Evolutionary conservation across 163 green algal genomes (phyloP).

Genomic region (Volvox carteri): DNA sequence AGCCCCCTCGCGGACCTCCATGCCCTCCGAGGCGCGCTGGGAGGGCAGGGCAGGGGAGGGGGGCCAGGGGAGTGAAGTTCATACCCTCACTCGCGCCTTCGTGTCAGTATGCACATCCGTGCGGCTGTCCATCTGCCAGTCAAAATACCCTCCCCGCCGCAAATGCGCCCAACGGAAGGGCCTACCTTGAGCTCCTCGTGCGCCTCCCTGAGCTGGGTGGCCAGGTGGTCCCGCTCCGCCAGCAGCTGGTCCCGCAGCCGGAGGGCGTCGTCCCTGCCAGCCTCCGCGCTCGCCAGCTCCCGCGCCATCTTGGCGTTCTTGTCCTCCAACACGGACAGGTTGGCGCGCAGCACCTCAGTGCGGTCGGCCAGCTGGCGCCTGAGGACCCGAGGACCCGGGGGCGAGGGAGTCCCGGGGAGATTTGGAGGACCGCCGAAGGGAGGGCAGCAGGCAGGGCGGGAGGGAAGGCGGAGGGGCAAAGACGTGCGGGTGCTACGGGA

Average conservation of each 20-base stretch:
- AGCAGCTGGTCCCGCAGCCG: constrained; percentile 45
- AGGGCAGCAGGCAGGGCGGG: background rate
- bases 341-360: background rate
- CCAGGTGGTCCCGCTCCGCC: constrained; percentile 44
- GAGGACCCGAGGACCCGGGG: background rate
- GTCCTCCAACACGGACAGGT: constrained; percentile 35
- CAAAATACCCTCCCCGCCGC: background rate
- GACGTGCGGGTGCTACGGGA: too few species aligned
- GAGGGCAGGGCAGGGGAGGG: background rate
- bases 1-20: background rate
- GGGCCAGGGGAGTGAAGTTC: background rate
- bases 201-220: constrained; percentile 31
- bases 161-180: background rate
- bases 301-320: constrained; percentile 19
- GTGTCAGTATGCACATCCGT: background rate
- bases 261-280: background rate
- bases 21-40: background rate
- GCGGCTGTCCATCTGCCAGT: too few species aligned
- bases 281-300: constrained; percentile 15
- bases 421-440: background rate
- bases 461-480: background rate
- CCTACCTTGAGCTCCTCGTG: constrained; percentile 37
- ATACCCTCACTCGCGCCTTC: background rate
- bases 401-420: background rate
- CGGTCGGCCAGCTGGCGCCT: constrained; percentile 24